phyloP scores from a whole-genome alignment of 345 rosid species.

The Eucalyptus pauciflora region DNA sequence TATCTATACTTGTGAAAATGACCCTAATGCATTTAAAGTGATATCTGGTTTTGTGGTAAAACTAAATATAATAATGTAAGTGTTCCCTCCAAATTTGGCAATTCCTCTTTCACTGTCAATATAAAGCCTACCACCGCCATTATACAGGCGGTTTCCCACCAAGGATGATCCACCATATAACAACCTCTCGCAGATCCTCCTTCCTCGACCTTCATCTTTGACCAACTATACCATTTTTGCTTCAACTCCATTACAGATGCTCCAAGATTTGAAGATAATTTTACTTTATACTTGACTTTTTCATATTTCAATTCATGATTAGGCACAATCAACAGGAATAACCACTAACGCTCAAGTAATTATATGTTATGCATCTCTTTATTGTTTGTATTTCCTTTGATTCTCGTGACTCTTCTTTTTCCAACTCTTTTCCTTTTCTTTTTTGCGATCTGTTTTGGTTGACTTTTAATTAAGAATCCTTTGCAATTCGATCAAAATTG shows the following conservation, averaged over 20 bases:
- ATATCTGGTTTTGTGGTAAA: accelerated
- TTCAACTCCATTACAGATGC: background rate
- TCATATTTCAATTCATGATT: background rate
- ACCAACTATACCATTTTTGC: background rate
- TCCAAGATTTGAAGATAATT: background rate
- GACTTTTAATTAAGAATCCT: too few species aligned
- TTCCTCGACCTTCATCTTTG: background rate
- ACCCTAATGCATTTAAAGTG: too few species aligned
- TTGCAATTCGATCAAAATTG: too few species aligned
- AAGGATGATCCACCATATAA: background rate
- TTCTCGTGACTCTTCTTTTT: too few species aligned
- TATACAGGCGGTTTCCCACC: background rate
- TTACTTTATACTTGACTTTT: background rate
- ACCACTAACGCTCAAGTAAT: background rate
- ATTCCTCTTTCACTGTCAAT: background rate
- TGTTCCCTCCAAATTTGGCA: too few species aligned
- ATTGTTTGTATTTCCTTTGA: too few species aligned
- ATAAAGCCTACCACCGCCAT: background rate
- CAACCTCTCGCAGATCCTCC: background rate
- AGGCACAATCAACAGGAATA: background rate
- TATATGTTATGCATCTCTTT: background rate
- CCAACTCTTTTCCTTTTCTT: too few species aligned
- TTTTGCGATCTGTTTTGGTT: too few species aligned
- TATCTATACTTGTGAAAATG: too few species aligned
- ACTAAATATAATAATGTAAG: too few species aligned